These are phyloP conservation scores for Barbarea vulgaris DNA, from an alignment of 345 rosid species.

Conservation along the genomic window DNA sequence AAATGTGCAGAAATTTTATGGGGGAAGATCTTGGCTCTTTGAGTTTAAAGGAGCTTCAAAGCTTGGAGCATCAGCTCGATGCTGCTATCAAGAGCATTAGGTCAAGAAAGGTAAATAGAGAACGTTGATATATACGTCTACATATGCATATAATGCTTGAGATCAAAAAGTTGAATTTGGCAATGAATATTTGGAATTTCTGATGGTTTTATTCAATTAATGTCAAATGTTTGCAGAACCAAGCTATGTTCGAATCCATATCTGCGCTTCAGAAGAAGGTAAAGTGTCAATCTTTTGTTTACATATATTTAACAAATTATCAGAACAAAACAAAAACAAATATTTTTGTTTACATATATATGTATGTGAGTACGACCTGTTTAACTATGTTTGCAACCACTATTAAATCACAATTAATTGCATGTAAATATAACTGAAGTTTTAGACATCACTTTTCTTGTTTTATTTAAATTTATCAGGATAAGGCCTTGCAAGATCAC, in stretches of 20 bases:
- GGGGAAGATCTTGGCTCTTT: constrained; percentile 83
- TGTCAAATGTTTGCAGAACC: constrained; percentile 53
- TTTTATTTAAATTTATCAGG: constrained; percentile 44
- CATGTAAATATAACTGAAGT: not conserved
- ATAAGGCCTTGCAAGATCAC: constrained; percentile 70
- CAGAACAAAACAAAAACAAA: too few relatives aligned
- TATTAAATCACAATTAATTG: not conserved
- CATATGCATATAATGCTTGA: not conserved
- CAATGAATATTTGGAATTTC: not conserved
- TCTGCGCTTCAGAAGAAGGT: constrained; percentile 90
- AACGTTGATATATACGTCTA: not conserved
- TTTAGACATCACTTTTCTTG: not conserved
- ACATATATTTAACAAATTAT: not conserved
- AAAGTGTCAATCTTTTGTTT: not conserved
- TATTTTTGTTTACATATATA: not conserved
- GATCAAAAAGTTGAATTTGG: not conserved
- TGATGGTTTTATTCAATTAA: not conserved
- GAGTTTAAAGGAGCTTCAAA: constrained; percentile 76
- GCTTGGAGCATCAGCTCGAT: constrained; percentile 81
- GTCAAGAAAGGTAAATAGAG: constrained; percentile 61
- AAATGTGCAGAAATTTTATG: constrained; percentile 67
- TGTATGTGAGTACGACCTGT: not conserved
- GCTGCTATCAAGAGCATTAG: constrained; percentile 71
- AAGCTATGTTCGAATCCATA: constrained; percentile 78
- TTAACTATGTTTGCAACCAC: not conserved